These are phyloP conservation scores for Aureobasidium sp. DNA, from an alignment of 2,329 filamentous ascomycete genomes.

Conservation along the genomic window DNA sequence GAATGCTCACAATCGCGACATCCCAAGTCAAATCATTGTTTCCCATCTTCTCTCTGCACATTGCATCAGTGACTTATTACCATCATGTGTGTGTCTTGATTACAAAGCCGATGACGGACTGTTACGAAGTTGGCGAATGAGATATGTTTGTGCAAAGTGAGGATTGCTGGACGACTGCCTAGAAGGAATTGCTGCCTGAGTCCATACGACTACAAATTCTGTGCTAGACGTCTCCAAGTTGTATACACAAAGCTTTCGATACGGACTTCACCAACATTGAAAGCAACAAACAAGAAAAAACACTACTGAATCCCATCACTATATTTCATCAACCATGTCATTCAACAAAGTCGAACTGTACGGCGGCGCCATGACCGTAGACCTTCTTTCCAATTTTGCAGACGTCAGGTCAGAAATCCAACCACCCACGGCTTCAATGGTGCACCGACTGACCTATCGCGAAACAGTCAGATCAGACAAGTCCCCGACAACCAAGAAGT, in stretches of 20 bases:
- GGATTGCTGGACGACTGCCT: not conserved
- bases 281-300: not conserved
- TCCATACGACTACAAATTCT: constrained; percentile 5
- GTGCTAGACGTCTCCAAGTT: not conserved
- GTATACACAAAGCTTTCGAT: no score
- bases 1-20: no score
- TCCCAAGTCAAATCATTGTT: no score
- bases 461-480: constrained; percentile 59
- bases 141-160: not conserved
- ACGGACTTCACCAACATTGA: not conserved
- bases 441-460: no score
- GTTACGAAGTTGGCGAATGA: not conserved
- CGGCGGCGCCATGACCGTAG: constrained; percentile 63
- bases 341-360: constrained; percentile 59
- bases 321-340: constrained; percentile 38
- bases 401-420: constrained; percentile 59
- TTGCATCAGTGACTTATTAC: not conserved
- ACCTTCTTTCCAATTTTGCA: constrained; percentile 60
- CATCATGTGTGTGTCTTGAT: not conserved
- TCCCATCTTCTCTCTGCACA: not conserved
- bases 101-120: not conserved
- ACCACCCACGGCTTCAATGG: not conserved
- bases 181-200: constrained; percentile 9
- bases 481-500: constrained; percentile 88
- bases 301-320: no score